Evolutionary conservation across 2,329 filamentous ascomycete genomes (phyloP).

Genomic region (Apiospora hydei): DNA sequence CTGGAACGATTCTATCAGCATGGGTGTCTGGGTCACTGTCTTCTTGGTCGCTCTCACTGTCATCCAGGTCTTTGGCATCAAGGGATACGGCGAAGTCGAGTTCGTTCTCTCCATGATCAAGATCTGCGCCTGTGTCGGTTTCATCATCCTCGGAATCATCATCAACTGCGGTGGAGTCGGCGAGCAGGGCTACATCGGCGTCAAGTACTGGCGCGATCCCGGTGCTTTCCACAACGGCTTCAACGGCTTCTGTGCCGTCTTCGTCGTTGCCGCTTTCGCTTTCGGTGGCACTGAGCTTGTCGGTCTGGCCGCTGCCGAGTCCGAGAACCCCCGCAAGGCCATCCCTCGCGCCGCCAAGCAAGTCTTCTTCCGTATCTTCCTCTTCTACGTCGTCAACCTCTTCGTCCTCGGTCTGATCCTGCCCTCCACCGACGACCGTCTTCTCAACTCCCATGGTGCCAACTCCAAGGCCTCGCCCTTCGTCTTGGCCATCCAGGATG

Average conservation of each 20-base stretch:
- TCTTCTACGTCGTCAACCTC: constrained; percentile 61
- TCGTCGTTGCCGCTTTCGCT: constrained; percentile 59
- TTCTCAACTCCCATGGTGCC: constrained; percentile 47
- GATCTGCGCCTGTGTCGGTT: constrained; percentile 64
- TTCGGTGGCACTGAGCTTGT: constrained; percentile 61
- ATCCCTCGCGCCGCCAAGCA: constrained; percentile 60
- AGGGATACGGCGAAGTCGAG: constrained; percentile 67
- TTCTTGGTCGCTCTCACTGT: constrained; percentile 59
- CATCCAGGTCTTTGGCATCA: constrained; percentile 64
- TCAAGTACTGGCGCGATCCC: constrained; percentile 65
- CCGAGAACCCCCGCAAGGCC: constrained; percentile 54
- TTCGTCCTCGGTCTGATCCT: constrained; percentile 61
- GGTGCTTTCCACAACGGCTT: constrained; percentile 61
- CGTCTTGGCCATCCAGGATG: constrained; percentile 58
- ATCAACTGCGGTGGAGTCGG: constrained; percentile 65
- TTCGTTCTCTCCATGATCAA: constrained; percentile 66
- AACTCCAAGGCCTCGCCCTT: constrained; percentile 58
- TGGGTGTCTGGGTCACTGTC: constrained; percentile 63
- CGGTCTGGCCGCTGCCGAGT: constrained; percentile 60
- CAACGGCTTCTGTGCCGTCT: constrained; percentile 58
- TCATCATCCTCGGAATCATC: constrained; percentile 70
- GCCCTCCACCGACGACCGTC: constrained; percentile 49
- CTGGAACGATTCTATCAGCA: constrained; percentile 59
- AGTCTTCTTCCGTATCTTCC: constrained; percentile 60
- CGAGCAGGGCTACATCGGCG: constrained; percentile 65